Percentiles rank a stretch among this genome's conserved stretches.
phyloP scores from a whole-genome alignment of 257 asterid species.

The Echium plantagineum region DNA sequence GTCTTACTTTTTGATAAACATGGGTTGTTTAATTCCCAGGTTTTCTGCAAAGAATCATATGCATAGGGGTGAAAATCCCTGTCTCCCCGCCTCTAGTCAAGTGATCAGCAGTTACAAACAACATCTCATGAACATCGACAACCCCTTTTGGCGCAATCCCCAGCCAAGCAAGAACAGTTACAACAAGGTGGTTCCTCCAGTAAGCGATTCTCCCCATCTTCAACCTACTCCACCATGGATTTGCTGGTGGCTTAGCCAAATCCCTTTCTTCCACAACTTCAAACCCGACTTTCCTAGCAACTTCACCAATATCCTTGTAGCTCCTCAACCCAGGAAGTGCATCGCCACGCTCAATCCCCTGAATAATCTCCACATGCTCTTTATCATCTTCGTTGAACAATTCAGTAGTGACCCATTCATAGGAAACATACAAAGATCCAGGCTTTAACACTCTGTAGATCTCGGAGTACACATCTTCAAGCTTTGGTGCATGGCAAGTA shows the following conservation, averaged over 20 bases:
- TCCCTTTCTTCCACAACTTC: conserved; percentile 59
- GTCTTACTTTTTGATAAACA: no score
- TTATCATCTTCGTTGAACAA: conserved; percentile 35
- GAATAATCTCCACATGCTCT: conserved; percentile 67
- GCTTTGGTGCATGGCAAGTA: conserved; percentile 69
- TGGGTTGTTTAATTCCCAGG: conserved; percentile 25
- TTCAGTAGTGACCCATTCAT: conserved; percentile 83
- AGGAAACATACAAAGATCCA: conserved; percentile 49
- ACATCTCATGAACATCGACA: conserved; percentile 79
- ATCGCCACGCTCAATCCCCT: conserved; percentile 73
- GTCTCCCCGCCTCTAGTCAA: conserved; percentile 62
- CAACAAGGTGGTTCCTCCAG: conserved; percentile 69
- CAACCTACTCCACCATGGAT: conserved; percentile 76
- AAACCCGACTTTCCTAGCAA: conserved; percentile 51
- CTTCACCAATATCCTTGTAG: conserved; percentile 41
- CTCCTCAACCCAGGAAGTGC: conserved; percentile 64
- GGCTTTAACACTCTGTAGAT: conserved; percentile 65
- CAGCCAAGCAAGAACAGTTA: conserved; percentile 44
- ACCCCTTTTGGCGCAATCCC: conserved; percentile 73
- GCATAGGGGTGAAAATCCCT: conserved; percentile 76
- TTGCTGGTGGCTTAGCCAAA: conserved; percentile 54
- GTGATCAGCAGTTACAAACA: conserved; percentile 68
- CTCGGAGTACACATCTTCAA: conserved; percentile 61
- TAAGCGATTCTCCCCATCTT: conserved; percentile 73
- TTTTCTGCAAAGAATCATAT: conserved; percentile 77